Base-by-base conservation (phyloP, 306 rosid genomes). In the Dryas drummondii region DNA sequence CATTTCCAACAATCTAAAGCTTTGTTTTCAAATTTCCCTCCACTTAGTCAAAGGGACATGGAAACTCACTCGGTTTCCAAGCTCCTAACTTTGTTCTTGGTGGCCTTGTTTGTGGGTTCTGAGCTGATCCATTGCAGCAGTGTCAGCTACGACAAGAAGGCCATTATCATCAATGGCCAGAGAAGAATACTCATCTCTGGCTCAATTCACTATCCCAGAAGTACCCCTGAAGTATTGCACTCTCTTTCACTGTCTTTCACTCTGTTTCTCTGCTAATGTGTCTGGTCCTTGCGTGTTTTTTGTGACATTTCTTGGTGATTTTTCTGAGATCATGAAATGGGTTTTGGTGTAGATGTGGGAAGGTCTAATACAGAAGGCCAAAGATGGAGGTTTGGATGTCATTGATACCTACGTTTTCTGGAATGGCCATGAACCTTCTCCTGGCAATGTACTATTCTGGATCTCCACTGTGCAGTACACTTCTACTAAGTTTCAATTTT, bases 171-270 rank as follows among this genome's bases (percentile, higher is more conserved):
- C 86, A 84, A 92, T 82, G 97, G 97, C 84, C 88, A 71, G 60
- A 81, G 99, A 79, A 92, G 85, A 86, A 71, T 94, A 57, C 96
- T 94, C 74, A 79, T 94, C 55, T 94, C 99, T 7, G 99, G 99
- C 9, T 94, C 99, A 76, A 94, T 94, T 82, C 98, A 91, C 85
- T 94, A 94, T 81, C 97, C 98, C 72, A 86, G 98, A 86, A 94
- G 98, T 85, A 87, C 96, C 26, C 98, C 97, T 48, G 91, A 91
- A 37, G 98, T 89, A 80, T 27, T 50, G 32, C 59, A 19, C 53
- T 76, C 78, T 37, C 74, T 17, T 47, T 60, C 4, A 45, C 59
- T 62, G 53, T 40, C 17, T 67, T 2, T 42, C 46, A 60, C 44
- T 27, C 5, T 5, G 6, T 76, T 78, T 42, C 44, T 53, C 69